Evolutionary conservation across 257 asterid species (phyloP), one percentile per base, ranked within the genome.

Genomic region (Oldenlandia corymbosa): DNA sequence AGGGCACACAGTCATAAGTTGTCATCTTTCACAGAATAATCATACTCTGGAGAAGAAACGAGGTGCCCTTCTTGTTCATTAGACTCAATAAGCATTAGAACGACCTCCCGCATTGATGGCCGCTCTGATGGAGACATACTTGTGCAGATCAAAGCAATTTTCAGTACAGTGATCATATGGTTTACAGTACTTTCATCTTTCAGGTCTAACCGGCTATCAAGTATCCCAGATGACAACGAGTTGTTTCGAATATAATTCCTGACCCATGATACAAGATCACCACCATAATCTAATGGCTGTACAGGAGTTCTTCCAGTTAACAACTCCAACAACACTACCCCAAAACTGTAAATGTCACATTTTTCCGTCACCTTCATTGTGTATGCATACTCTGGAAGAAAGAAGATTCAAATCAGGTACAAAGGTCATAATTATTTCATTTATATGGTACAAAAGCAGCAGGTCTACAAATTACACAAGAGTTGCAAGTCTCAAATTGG

Each of bases 311-410:
- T 91, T 32, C 96, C 96, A 0, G 98, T 88, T 62, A 91, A 61
- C 75, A 91, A 60, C 80, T 91, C 98, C 81, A 91, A 31, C 13
- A 91, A 87, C 58, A 90, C 97, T 12, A 90, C 97, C 0, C 94
- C 97, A 10, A 87, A 90, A 81, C 97, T 90, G 79, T 90, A 90
- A 16, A 87, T 78, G 59, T 90, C 97, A 47, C 95, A 90, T 69
- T 90, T 90, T 70, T 90, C 97, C 0, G 97, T 84, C 45, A 89
- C 91, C 83, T 89, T 89, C 97, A 89, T 89, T 3, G 96, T 89
- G 81, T 84, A 89, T 6, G 96, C 96, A 14, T 89, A 89, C 71
- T 89, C 96, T 90, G 94, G 80, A 66, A 39, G 18, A 17, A 32
- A 45, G 51, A 49, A 60, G 51, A 53, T 30, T 3, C 17, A 66